These are phyloP conservation scores for Saccharomycopsis fermentans DNA, from an alignment of 805 yeast species.

Conservation along the genomic window DNA sequence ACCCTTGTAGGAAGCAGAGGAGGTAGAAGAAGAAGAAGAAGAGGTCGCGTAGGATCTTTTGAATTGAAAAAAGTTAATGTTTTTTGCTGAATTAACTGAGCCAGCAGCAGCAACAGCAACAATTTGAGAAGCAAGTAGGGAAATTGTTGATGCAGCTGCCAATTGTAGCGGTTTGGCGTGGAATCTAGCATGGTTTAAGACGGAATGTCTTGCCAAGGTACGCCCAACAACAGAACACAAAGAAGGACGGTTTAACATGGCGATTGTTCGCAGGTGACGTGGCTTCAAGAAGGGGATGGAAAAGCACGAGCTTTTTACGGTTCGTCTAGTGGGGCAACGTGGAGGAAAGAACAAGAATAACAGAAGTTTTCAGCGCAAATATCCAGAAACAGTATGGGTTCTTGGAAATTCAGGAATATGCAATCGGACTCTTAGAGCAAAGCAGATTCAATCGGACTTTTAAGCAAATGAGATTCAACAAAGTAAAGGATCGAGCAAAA, in stretches of 20 bases:
- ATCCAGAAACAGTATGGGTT: no score
- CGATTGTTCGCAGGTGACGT: neutral
- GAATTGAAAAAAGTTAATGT: neutral
- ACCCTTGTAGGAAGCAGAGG: slow-evolving; percentile 39
- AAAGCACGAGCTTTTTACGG: no score
- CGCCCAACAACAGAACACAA: neutral
- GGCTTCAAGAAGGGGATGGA: no score
- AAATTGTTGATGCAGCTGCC: slow-evolving; percentile 1
- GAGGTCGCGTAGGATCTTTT: slow-evolving; percentile 7
- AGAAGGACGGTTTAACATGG: slow-evolving; percentile 1
- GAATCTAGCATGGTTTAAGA: neutral
- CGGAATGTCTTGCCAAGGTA: slow-evolving; percentile 1
- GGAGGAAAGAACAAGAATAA: no score
- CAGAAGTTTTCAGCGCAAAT: no score
- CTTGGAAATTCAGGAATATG: no score
- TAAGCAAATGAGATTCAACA: no score
- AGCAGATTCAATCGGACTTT: no score
- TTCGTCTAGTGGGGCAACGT: no score
- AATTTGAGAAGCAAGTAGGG: neutral
- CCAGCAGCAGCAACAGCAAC: slow-evolving; percentile 3
- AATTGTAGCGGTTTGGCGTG: neutral
- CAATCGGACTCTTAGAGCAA: no score
- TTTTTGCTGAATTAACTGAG: neutral
- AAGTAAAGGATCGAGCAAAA: no score
- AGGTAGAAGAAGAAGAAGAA: neutral